A percentile compares a stretch with the other conserved stretches of the same genome.
phyloP scores from a whole-genome alignment of 2,329 filamentous ascomycete genomes.

The Scopulariopsis brevicaulis region DNA sequence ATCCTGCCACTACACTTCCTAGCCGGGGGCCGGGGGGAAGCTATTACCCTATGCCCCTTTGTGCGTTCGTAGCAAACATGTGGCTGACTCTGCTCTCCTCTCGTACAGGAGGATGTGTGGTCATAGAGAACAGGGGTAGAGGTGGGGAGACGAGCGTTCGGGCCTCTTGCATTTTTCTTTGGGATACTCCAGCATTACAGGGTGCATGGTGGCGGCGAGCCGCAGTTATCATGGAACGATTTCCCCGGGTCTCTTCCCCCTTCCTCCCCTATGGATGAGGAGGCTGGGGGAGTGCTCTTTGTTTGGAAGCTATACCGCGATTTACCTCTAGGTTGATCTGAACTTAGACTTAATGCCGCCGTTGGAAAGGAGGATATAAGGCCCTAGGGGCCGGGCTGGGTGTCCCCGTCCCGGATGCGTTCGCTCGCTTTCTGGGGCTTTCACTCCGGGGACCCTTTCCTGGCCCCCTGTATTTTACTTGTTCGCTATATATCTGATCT shows the following conservation, averaged over 20 bases:
- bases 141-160: neutral
- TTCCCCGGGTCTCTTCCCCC: neutral
- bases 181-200: neutral
- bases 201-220: neutral
- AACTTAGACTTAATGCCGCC: neutral
- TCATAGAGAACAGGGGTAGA: conserved; percentile 30
- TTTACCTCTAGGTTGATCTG: neutral
- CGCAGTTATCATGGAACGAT: neutral
- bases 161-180: neutral
- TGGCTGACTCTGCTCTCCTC: conserved; percentile 16
- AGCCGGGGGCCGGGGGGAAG: neutral
- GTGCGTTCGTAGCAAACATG: conserved; percentile 1
- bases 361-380: neutral
- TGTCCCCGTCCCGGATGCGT: neutral
- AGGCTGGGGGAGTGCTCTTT: neutral
- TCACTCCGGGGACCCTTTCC: neutral
- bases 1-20: neutral
- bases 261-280: neutral
- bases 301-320: neutral
- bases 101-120: conserved; percentile 58
- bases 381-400: neutral
- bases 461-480: neutral
- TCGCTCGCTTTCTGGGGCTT: neutral
- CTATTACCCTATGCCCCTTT: neutral
- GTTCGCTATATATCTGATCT: neutral